Conservation (phyloP, 768 basidiomycete species). For the Tremella yokohamensis region DNA sequence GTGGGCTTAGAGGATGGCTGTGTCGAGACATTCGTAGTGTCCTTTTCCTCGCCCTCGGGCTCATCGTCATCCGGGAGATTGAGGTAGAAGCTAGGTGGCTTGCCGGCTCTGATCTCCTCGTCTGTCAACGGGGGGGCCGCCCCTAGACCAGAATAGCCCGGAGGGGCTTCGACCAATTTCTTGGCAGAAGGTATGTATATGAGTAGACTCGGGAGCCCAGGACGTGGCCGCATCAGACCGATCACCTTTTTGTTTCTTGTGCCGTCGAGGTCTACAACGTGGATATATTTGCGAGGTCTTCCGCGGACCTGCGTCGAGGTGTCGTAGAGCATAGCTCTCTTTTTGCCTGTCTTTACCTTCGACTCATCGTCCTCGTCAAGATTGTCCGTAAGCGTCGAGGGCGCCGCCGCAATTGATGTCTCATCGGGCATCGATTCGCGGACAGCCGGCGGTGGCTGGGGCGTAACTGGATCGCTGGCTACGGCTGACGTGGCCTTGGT, state of each 20-base stretch:
- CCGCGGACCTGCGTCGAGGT: slow-evolving; percentile 30
- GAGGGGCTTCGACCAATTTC: slow-evolving; percentile 33
- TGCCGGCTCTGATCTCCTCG: slow-evolving; percentile 27
- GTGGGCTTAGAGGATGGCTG: too few relatives aligned
- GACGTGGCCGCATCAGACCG: slow-evolving; percentile 27
- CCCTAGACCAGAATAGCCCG: slow-evolving; percentile 34
- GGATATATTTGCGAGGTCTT: slow-evolving; percentile 46
- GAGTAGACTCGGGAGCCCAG: slow-evolving; percentile 33
- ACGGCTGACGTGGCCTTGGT: not conserved
- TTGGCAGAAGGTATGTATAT: slow-evolving; percentile 32
- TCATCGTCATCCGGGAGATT: slow-evolving; percentile 55
- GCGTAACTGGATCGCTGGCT: not conserved
- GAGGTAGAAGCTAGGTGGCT: slow-evolving; percentile 11
- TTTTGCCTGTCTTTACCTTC: not conserved
- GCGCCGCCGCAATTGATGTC: not conserved
- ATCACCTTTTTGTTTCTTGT: slow-evolving; percentile 39
- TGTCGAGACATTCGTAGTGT: not conserved
- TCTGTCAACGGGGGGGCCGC: slow-evolving; percentile 19
- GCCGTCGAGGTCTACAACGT: slow-evolving; percentile 47
- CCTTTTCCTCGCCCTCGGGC: slow-evolving; percentile 29
- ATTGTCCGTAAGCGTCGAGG: not conserved
- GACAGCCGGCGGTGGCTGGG: not conserved
- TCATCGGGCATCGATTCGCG: not conserved
- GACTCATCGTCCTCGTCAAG: slow-evolving; percentile 3
- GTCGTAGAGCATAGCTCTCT: slow-evolving; percentile 14